Evolutionary conservation across 1,284 basidiomycete species (phyloP).

Genomic region (Microbotryomycetes sp.): DNA sequence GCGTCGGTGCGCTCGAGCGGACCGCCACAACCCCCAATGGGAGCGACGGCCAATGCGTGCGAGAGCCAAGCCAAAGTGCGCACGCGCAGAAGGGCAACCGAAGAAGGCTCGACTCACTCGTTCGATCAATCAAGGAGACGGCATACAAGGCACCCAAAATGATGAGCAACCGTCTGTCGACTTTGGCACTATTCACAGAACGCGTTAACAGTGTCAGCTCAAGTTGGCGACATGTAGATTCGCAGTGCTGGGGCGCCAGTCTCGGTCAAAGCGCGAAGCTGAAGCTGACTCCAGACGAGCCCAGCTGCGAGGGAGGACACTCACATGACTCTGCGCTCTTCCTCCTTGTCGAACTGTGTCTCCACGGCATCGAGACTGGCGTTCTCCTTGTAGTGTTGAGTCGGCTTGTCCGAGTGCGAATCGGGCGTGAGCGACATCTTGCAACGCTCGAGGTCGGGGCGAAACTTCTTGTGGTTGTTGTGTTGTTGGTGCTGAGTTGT

Average conservation of each 20-base stretch:
- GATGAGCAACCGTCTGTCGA: constrained; percentile 42
- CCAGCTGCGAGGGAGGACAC: neutral
- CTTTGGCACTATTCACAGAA: constrained; percentile 32
- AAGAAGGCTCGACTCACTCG: neutral
- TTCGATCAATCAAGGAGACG: constrained; percentile 39
- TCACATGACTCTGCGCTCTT: neutral
- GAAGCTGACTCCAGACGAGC: neutral
- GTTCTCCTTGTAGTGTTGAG: neutral
- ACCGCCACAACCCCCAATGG: neutral
- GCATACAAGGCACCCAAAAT: constrained; percentile 43
- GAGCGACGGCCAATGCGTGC: neutral
- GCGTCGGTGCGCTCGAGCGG: neutral
- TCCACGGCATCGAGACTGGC: neutral
- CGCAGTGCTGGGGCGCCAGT: neutral
- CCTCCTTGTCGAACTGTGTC: neutral
- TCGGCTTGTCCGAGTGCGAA: neutral
- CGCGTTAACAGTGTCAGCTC: neutral
- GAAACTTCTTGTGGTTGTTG: too few relatives aligned
- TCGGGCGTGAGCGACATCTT: neutral
- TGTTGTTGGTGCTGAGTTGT: too few relatives aligned
- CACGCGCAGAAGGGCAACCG: constrained; percentile 5
- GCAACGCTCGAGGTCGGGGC: too few relatives aligned
- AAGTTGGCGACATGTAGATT: too few relatives aligned
- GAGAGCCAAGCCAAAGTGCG: neutral
- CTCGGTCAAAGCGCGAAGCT: too few relatives aligned